Percentiles rank a stretch among this genome's conserved stretches.
These are phyloP conservation scores for Saturnispora sekii DNA, from an alignment of 805 yeast genomes.

Conservation along the genomic window DNA sequence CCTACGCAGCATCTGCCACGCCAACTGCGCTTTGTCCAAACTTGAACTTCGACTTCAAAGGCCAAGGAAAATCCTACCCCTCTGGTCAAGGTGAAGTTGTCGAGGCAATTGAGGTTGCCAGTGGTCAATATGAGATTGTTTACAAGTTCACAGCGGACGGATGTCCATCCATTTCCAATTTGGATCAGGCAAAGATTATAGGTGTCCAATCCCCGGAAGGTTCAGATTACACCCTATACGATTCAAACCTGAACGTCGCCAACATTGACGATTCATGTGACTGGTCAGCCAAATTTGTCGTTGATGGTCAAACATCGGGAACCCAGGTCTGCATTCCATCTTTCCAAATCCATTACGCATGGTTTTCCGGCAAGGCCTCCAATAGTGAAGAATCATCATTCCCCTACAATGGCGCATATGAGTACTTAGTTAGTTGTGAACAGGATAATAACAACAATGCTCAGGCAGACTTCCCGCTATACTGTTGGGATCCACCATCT, in stretches of 20 bases:
- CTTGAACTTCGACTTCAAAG: conserved; percentile 12
- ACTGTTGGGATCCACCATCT: conserved; percentile 14
- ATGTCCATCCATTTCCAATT: conserved; percentile 12
- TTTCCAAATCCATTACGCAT: conserved; percentile 26
- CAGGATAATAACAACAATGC: conserved; percentile 22
- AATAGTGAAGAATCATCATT: conserved; percentile 10
- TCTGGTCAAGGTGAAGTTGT: conserved; percentile 12
- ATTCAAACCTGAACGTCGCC: conserved; percentile 17
- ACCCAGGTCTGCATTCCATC: conserved; percentile 17
- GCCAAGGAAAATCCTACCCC: conserved; percentile 13
- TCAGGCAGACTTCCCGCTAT: conserved; percentile 21
- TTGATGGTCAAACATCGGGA: conserved; percentile 15
- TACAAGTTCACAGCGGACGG: conserved; percentile 11
- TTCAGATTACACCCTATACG: conserved; percentile 17
- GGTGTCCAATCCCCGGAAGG: conserved; percentile 23
- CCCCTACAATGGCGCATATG: conserved; percentile 15
- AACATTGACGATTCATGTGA: conserved; percentile 19
- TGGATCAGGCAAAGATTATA: conserved; percentile 22
- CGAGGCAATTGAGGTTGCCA: conserved; percentile 9
- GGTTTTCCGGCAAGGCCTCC: conserved; percentile 20
- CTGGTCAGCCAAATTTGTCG: conserved; percentile 22
- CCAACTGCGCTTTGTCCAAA: conserved; percentile 10
- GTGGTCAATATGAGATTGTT: conserved; percentile 12
- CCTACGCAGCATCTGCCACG: neutral
- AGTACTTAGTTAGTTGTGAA: conserved; percentile 21